Evolutionary conservation across 2,329 filamentous ascomycete genomes (phyloP), one percentile per base, ranked within the genome.

Genomic region (Cladosporium sp.): DNA sequence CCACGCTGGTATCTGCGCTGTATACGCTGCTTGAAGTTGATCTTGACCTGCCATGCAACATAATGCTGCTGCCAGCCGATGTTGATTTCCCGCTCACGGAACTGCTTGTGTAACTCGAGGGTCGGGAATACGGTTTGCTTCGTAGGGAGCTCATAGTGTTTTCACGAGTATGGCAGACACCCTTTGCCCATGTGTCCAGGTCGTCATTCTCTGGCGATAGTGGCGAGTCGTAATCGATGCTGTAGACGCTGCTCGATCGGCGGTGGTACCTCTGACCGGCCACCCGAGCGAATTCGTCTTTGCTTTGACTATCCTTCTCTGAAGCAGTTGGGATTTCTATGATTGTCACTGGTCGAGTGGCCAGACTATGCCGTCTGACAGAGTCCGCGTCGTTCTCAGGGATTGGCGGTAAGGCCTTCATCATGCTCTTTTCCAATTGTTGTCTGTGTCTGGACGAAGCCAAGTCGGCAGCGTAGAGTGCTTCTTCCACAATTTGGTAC

Each of bases 1-100:
- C 42, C 8, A 49, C 25, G n/a, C 54, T 56, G n/a, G 40, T 49
- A 42, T 56, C 42, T 37, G 34, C 22, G 54, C 54, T 56, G 54
- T 56, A 39, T 3, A 56, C 25, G 20, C 54, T 56, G 36, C 54
- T 47, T 20, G 42, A 19, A 3, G 14, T 40, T 19, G 42, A 56
- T 15, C 36, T 39, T n/a, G 37, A n/a, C 15, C 34, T 51, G 20
- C 36, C 22, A 34, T 34, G 36, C 30, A 12, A 6, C 40, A 40
- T 2, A 17, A 47, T 14, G 34, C 54, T 56, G 42, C 54, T 49
- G 2, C 40, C 30, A 17, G 34, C 34, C 30, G 54, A 56, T 12
- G 34, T 6, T 3, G 54, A 56, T 22, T 42, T 28, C 30, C 37
- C 34, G 15, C 42, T 49, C 17, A 28, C 34, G 7, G 42, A 19